Evolutionary conservation across 331 rosid genomes (phyloP).

Genomic region (Quercus lobata): DNA sequence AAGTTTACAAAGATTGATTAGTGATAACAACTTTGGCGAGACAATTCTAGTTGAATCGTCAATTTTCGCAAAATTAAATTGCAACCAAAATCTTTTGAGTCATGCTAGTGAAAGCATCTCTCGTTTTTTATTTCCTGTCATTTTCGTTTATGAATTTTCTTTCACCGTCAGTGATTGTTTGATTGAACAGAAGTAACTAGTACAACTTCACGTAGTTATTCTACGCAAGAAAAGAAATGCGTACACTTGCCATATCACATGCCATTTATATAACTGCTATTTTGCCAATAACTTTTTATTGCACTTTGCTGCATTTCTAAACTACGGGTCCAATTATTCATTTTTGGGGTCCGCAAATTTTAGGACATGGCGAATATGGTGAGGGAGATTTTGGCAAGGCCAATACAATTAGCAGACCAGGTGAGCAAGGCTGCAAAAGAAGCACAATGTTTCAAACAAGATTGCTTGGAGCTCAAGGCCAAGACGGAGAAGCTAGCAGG

Average conservation of each 20-base stretch:
- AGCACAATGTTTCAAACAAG: constrained; percentile 44
- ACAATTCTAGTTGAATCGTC: not conserved
- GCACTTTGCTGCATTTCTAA: too few relatives aligned
- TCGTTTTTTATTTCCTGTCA: too few relatives aligned
- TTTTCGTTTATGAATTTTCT: too few relatives aligned
- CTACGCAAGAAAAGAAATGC: too few relatives aligned
- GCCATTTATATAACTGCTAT: too few relatives aligned
- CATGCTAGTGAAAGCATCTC: too few relatives aligned
- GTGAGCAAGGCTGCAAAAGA: constrained; percentile 51
- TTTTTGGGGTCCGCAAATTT: constrained; percentile 10
- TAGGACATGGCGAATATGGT: constrained; percentile 62
- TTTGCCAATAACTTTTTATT: too few relatives aligned
- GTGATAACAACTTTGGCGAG: not conserved
- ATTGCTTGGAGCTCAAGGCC: constrained; percentile 54
- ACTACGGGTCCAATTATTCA: not conserved
- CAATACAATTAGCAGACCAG: constrained; percentile 78
- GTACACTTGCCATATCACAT: too few relatives aligned
- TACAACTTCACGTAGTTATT: too few relatives aligned
- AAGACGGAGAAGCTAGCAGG: constrained; percentile 62
- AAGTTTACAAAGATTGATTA: not conserved
- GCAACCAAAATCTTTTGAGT: too few relatives aligned
- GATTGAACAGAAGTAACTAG: too few relatives aligned
- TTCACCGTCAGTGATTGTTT: too few relatives aligned
- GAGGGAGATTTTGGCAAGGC: constrained; percentile 79
- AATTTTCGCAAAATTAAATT: not conserved